Evolutionary conservation across 768 basidiomycete species (phyloP), one percentile per base, ranked within the genome.

Genomic region (Macrolepiota fuliginosa): DNA sequence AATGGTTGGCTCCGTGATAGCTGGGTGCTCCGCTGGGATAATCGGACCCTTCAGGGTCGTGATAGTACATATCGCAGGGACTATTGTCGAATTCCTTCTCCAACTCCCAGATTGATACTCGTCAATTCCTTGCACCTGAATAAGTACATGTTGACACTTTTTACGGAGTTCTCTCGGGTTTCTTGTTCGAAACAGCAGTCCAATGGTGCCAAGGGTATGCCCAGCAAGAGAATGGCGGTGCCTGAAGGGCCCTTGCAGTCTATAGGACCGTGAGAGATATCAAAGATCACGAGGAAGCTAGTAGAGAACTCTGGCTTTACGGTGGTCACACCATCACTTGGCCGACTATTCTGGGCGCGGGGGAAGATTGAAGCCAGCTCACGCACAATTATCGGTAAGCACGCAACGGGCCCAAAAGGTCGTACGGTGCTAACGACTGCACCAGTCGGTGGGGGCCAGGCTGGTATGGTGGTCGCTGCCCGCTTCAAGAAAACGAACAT

Each of bases 401-500:
- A 12, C 36, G 6, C 7, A 37, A 54, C 9, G 3, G 3, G 9
- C 17, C 29, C 10, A 47, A 9, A 22, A 35, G n/a, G 32, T 22
- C 22, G n/a, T n/a, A n/a, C n/a, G n/a, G n/a, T n/a, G n/a, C n/a
- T n/a, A n/a, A n/a, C n/a, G n/a, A n/a, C n/a, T n/a, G n/a, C n/a
- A n/a, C n/a, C n/a, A n/a, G n/a, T n/a, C 59, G 59, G n/a, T n/a
- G n/a, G n/a, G n/a, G n/a, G n/a, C n/a, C n/a, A n/a, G n/a, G n/a
- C n/a, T n/a, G n/a, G n/a, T 0, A 13, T 61, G 3, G 54, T 36
- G 9, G 29, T 54, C 32, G 59, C 59, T 17, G 59, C 59, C 10
- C 52, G 59, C 6, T 61, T 61, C 35, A 61, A 54, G 15, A 52
- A 61, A 12, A 54, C 54, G 59, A 54, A 54, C 32, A 61, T 61